Conservation (phyloP, 2,329 filamentous ascomycete genomes). For the Stagonosporopsis tanaceti region DNA sequence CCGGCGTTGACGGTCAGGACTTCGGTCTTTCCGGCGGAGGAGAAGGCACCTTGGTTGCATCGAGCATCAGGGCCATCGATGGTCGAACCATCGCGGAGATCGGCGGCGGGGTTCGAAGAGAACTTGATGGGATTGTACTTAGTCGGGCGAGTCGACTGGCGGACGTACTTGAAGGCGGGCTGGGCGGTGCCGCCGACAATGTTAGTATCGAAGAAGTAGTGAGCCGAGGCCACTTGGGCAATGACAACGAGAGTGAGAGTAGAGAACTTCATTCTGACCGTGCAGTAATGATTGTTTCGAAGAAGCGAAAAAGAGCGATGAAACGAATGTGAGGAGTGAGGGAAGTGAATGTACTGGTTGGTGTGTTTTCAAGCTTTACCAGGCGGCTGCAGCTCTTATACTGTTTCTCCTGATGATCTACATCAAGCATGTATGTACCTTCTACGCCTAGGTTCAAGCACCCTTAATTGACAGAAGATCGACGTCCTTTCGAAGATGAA, state of each 20-base stretch:
- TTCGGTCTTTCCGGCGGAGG: constrained; percentile 18
- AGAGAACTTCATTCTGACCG: constrained; percentile 20
- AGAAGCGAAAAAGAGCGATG: constrained; percentile 15
- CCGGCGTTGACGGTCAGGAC: constrained; percentile 32
- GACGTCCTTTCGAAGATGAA: constrained; percentile 3
- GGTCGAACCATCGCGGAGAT: constrained; percentile 33
- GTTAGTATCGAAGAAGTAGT: constrained; percentile 38
- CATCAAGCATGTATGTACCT: neutral
- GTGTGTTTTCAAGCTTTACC: neutral
- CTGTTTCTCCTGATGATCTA: neutral
- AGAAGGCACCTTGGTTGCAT: constrained; percentile 37
- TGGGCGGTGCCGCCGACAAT: constrained; percentile 21
- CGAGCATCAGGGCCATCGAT: constrained; percentile 33
- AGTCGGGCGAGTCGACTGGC: constrained; percentile 28
- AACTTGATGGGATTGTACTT: constrained; percentile 40
- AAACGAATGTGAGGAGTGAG: constrained; percentile 13
- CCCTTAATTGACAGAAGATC: constrained; percentile 6
- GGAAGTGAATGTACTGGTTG: constrained; percentile 15
- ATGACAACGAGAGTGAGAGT: constrained; percentile 12
- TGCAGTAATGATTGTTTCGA: constrained; percentile 13
- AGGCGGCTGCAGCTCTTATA: constrained; percentile 6
- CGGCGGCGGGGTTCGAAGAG: constrained; percentile 20
- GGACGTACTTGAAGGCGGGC: constrained; percentile 31
- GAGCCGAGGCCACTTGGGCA: constrained; percentile 29
- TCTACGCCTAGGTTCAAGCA: neutral